phyloP scores from a whole-genome alignment of 352 stramenopile genomes.

The Phytopythium mirpurense region DNA sequence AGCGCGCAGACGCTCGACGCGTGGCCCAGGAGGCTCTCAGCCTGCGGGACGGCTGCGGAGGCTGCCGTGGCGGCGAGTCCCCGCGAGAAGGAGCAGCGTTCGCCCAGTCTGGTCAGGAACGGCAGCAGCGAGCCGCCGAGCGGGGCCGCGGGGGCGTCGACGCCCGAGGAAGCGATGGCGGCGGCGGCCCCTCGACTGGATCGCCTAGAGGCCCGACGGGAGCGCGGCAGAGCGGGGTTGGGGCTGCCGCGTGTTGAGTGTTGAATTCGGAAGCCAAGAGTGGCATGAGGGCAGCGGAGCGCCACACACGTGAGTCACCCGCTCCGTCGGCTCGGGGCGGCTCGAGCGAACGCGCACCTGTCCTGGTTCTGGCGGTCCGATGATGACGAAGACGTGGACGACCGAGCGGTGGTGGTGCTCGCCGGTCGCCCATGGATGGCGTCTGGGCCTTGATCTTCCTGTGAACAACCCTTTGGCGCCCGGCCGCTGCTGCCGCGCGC shows the following conservation, averaged over 20 bases:
- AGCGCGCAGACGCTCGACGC: slow-evolving; percentile 54
- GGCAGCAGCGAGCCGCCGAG: neutral
- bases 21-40: slow-evolving; percentile 53
- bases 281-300: no score
- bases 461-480: neutral
- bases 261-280: neutral
- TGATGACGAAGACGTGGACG: neutral
- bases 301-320: no score
- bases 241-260: neutral
- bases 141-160: neutral
- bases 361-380: neutral
- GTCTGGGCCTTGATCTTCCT: neutral
- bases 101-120: neutral
- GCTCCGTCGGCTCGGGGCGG: no score
- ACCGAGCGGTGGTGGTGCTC: neutral
- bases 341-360: neutral
- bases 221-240: neutral
- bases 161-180: neutral
- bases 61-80: neutral
- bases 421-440: neutral
- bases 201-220: neutral
- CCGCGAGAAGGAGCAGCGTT: neutral
- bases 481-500: neutral
- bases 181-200: neutral
- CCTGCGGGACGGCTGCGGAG: slow-evolving; percentile 1